These are phyloP conservation scores for Passalora sequoiae DNA, from an alignment of 2,329 filamentous ascomycete species.

Conservation along the genomic window DNA sequence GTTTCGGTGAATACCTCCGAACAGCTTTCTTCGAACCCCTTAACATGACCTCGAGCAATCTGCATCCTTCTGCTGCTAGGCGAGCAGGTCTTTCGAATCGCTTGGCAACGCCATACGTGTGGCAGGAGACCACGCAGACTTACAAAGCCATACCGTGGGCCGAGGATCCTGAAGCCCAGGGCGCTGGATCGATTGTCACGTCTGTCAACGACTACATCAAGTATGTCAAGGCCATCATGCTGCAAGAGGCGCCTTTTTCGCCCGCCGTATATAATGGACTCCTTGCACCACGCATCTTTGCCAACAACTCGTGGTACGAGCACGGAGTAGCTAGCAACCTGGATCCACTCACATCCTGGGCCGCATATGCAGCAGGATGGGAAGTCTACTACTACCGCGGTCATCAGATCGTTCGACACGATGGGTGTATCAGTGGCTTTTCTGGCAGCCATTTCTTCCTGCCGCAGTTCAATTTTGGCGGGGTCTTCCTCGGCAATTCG, in stretches of 20 bases:
- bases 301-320: slow-evolving; percentile 11
- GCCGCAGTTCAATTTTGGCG: slow-evolving; percentile 29
- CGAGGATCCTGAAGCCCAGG: slow-evolving; percentile 34
- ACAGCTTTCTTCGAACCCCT: slow-evolving; percentile 44
- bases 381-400: slow-evolving; percentile 31
- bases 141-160: slow-evolving; percentile 28
- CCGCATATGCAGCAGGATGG: slow-evolving; percentile 27
- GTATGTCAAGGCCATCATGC: slow-evolving; percentile 31
- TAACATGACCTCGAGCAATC: slow-evolving; percentile 44
- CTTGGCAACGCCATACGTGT: slow-evolving; percentile 44
- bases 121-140: slow-evolving; percentile 27
- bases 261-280: slow-evolving; percentile 25
- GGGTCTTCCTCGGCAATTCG: slow-evolving; percentile 30
- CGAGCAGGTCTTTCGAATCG: slow-evolving; percentile 22
- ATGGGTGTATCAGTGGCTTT: slow-evolving; percentile 30
- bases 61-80: slow-evolving; percentile 24
- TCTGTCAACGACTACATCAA: slow-evolving; percentile 32
- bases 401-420: slow-evolving; percentile 28
- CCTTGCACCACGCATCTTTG: slow-evolving; percentile 25
- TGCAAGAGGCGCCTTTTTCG: slow-evolving; percentile 27
- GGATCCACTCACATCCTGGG: slow-evolving; percentile 23
- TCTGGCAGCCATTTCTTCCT: slow-evolving; percentile 28
- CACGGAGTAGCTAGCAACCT: slow-evolving; percentile 14
- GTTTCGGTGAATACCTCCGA: slow-evolving; percentile 40
- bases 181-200: slow-evolving; percentile 42